phyloP scores from a whole-genome alignment of 139 green algal genomes.

The Volvox africanus region DNA sequence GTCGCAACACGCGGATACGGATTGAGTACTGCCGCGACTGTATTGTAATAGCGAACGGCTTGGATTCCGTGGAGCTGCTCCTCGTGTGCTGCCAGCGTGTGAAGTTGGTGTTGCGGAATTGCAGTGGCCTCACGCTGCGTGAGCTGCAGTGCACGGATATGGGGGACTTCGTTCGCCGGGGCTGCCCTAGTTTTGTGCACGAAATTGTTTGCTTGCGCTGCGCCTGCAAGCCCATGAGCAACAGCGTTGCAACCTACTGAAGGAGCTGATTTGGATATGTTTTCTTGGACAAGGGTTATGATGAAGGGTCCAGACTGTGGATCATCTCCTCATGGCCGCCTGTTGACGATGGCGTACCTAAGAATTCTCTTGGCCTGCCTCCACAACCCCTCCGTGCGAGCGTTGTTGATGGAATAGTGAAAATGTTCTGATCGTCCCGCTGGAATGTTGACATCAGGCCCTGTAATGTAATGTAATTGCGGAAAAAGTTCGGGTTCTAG shows the following conservation, averaged over 20 bases:
- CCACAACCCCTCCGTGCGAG: too few relatives aligned
- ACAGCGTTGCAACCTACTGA: background rate
- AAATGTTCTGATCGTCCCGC: too few relatives aligned
- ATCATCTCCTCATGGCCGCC: too few relatives aligned
- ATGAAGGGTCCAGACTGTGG: too few relatives aligned
- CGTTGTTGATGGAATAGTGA: too few relatives aligned
- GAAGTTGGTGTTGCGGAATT: constrained; percentile 39
- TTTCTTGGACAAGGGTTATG: too few relatives aligned
- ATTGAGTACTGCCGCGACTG: constrained; percentile 44
- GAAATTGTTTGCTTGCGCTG: constrained; percentile 51
- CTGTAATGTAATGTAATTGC: too few relatives aligned
- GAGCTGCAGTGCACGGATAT: constrained; percentile 46
- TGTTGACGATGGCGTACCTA: too few relatives aligned
- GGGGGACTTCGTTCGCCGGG: constrained; percentile 30
- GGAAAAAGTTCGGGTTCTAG: too few relatives aligned
- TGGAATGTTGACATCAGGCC: too few relatives aligned
- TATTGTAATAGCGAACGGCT: background rate
- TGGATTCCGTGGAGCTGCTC: constrained; percentile 26
- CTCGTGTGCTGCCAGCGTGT: constrained; percentile 41
- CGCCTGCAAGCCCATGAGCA: constrained; percentile 41
- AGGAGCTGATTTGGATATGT: too few relatives aligned
- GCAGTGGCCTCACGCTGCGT: constrained; percentile 24
- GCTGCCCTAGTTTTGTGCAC: constrained; percentile 20
- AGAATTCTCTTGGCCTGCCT: too few relatives aligned
- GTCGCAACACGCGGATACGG: constrained; percentile 19